Percentiles rank a stretch among this genome's conserved stretches.
These are phyloP conservation scores for Paspalum vaginatum DNA, from an alignment of 176 grass and related monocot species.

Conservation along the genomic window DNA sequence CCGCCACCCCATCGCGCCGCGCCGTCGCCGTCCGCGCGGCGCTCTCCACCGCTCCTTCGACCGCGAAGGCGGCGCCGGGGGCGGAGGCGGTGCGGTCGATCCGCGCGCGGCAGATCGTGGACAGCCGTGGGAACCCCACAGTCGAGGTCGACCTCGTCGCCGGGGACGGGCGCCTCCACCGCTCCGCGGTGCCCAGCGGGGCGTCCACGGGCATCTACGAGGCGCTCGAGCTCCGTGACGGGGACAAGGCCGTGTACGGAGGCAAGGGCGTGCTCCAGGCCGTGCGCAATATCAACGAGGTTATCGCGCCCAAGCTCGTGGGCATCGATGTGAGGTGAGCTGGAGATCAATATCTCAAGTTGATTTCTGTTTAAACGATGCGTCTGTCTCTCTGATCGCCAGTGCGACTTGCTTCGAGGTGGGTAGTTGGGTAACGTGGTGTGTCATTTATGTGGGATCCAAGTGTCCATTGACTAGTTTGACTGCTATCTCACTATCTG, in stretches of 20 bases:
- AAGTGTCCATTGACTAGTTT: not conserved
- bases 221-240: constrained; percentile 90
- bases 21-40: constrained; percentile 56
- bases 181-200: constrained; percentile 91
- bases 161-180: constrained; percentile 61
- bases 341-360: not conserved
- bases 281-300: constrained; percentile 87
- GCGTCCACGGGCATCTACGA: constrained; percentile 97
- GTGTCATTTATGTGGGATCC: not conserved
- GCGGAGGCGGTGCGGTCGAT: constrained; percentile 65
- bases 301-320: constrained; percentile 82
- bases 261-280: constrained; percentile 91
- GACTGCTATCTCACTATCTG: not conserved
- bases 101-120: constrained; percentile 94
- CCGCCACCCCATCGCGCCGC: not conserved
- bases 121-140: constrained; percentile 95
- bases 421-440: not conserved
- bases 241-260: constrained; percentile 81
- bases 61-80: constrained; percentile 8
- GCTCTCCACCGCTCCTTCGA: constrained; percentile 32
- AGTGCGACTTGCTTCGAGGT: not conserved
- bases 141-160: constrained; percentile 94
- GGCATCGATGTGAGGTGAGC: constrained; percentile 86
- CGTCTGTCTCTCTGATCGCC: constrained; percentile 18
- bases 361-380: not conserved